These are phyloP conservation scores for Ophiocordyceps camponoti-rufipedis DNA, from an alignment of 2,329 filamentous ascomycete genomes.

Conservation along the genomic window DNA sequence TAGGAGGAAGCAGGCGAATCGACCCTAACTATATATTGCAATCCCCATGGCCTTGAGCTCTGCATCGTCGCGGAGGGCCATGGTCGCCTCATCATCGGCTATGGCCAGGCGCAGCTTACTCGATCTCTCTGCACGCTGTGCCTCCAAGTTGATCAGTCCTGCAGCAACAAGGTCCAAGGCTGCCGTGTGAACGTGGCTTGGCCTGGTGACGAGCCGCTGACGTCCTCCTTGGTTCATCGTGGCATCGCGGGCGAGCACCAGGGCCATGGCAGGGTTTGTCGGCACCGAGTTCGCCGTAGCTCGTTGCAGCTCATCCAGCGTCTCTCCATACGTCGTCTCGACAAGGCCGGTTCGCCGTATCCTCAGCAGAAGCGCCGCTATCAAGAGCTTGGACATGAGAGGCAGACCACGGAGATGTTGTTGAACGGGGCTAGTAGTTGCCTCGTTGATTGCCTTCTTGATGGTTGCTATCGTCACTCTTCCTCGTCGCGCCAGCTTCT, in stretches of 20 bases:
- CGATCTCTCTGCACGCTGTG: conserved; percentile 61
- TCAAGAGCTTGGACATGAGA: conserved; percentile 65
- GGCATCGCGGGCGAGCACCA: conserved; percentile 14
- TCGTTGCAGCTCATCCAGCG: conserved; percentile 54
- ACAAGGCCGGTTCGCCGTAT: conserved; percentile 68
- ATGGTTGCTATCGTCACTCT: conserved; percentile 85
- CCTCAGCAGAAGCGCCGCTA: conserved; percentile 64
- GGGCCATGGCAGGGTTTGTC: conserved; percentile 17
- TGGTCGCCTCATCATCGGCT: conserved; percentile 76
- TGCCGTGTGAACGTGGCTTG: conserved; percentile 41
- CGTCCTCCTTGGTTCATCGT: conserved; percentile 9
- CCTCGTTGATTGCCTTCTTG: conserved; percentile 87
- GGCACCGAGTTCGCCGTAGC: conserved; percentile 16
- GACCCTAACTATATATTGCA: conserved; percentile 13
- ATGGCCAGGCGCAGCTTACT: conserved; percentile 76
- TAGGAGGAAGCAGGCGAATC: no score
- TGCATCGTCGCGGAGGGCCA: conserved; percentile 73
- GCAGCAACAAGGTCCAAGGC: conserved; percentile 73
- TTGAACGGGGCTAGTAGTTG: conserved; percentile 80
- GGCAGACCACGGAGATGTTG: conserved; percentile 73
- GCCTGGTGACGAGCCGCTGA: conserved; percentile 14
- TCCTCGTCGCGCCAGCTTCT: conserved; percentile 11
- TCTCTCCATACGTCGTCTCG: conserved; percentile 77
- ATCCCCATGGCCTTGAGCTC: conserved; percentile 71
- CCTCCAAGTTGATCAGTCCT: conserved; percentile 73